These are phyloP conservation scores for Rhodotorula sp. DNA, from an alignment of 1,284 basidiomycete species.

Conservation along the genomic window DNA sequence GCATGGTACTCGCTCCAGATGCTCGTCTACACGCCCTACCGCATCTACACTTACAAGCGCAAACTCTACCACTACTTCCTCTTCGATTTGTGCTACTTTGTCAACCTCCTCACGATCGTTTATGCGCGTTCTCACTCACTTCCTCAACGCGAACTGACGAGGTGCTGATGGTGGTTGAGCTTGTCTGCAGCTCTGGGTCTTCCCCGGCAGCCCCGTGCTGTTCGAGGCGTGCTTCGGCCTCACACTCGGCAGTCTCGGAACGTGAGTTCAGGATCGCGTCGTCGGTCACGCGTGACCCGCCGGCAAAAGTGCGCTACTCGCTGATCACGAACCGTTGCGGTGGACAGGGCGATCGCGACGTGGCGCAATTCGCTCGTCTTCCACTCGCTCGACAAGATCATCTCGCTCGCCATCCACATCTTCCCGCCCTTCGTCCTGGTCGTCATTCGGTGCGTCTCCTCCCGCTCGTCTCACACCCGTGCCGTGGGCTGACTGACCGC, in stretches of 20 bases:
- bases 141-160: no score
- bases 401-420: slow-evolving; percentile 47
- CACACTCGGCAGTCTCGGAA: slow-evolving; percentile 44
- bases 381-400: slow-evolving; percentile 47
- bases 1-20: slow-evolving; percentile 44
- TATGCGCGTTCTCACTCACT: slow-evolving; percentile 27
- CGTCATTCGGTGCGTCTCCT: slow-evolving; percentile 30
- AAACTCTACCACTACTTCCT: slow-evolving; percentile 45
- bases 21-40: slow-evolving; percentile 42
- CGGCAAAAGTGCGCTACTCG: not conserved
- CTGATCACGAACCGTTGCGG: not conserved
- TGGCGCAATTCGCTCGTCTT: slow-evolving; percentile 49
- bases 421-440: slow-evolving; percentile 42
- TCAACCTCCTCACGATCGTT: slow-evolving; percentile 44
- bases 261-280: slow-evolving; percentile 13
- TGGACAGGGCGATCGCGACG: slow-evolving; percentile 42
- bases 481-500: no score
- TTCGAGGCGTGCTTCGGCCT: slow-evolving; percentile 46
- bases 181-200: slow-evolving; percentile 42
- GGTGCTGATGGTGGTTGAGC: not conserved
- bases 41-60: slow-evolving; percentile 44
- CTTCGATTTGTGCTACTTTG: slow-evolving; percentile 45
- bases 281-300: not conserved
- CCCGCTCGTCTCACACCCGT: not conserved
- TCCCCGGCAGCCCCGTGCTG: slow-evolving; percentile 41